Evolutionary conservation across 768 basidiomycete species (phyloP), one percentile per base, ranked within the genome.

Genomic region (Trametes cinnabarina): DNA sequence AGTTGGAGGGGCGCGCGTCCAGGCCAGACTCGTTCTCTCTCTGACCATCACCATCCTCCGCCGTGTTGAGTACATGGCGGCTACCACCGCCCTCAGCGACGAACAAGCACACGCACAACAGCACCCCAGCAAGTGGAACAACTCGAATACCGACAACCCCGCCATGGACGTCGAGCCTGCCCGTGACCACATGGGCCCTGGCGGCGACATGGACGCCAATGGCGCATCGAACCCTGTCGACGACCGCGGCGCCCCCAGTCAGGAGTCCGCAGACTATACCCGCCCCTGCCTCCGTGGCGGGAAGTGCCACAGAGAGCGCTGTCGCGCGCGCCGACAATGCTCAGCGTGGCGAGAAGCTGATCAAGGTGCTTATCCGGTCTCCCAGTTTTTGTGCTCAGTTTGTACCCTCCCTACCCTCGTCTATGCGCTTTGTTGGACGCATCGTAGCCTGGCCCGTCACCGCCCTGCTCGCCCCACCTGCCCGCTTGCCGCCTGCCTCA

Each of bases 371-470:
- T 71, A 62, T 64, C 58, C 46, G 65, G 60, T 68, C 62, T 63
- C 50, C 41, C 49, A 39, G 20, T 41, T 35, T 61, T 47, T 53
- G 46, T 39, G n/a, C 14, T 44, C 49, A n/a, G 55, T 61, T 56
- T 56, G 47, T 37, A 23, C 30, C 37, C 60, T 53, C 50, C 35
- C 35, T 35, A 49, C 47, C 85, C 85, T 77, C 85, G 81, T 74
- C 82, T 84, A 76, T 83, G 80, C 81, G 28, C 78, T 78, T 39
- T 78, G n/a, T 55, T 26, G 11, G 23, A 76, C 81, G 42, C 46
- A 41, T 50, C 46, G 58, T 61, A 43, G 47, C 61, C 62, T 48
- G 32, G 43, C 44, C 54, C 54, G 46, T 47, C 44, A 26, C n/a
- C 54, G 53, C 34, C 53, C 53, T 47, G 53, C 53, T 55, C 23